phyloP scores from a whole-genome alignment of 2,329 filamentous ascomycete species.

The Fusarium sp. region DNA sequence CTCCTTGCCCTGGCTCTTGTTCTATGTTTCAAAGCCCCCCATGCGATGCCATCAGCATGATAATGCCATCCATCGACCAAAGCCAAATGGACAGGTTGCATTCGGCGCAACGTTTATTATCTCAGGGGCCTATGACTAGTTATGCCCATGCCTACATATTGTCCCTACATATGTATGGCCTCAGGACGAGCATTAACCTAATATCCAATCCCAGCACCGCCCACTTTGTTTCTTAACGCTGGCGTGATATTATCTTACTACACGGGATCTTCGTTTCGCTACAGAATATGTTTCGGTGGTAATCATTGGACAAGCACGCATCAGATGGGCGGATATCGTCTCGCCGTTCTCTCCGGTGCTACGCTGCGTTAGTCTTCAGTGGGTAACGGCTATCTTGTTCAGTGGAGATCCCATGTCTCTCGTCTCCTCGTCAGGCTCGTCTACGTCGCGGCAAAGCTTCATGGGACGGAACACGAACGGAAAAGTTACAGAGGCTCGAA shows the following conservation, averaged over 20 bases:
- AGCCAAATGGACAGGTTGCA: constrained; percentile 10
- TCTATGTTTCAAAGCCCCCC: constrained; percentile 43
- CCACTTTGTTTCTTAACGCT: constrained; percentile 3
- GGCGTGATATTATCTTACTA: constrained; percentile 1
- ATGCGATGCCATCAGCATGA: constrained; percentile 29
- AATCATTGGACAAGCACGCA: constrained; percentile 3
- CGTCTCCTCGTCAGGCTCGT: not conserved
- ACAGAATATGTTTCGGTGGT: constrained; percentile 7
- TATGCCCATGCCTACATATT: not conserved
- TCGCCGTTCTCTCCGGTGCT: constrained; percentile 17
- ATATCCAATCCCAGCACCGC: not conserved
- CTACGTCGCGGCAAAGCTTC: not conserved
- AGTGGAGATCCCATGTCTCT: not conserved
- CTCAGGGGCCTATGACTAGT: not conserved
- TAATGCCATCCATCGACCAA: constrained; percentile 6
- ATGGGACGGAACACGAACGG: not conserved
- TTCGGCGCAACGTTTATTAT: not conserved
- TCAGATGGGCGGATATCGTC: constrained; percentile 21
- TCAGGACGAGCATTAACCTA: not conserved
- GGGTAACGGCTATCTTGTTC: constrained; percentile 18
- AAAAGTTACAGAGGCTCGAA: not conserved
- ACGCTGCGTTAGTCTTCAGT: constrained; percentile 11
- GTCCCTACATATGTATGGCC: not conserved
- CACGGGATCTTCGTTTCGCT: constrained; percentile 14
- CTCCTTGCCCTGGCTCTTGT: constrained; percentile 21